A percentile compares a stretch with the other conserved stretches of the same genome.
These are phyloP conservation scores for Podaxis sp. DNA, from an alignment of 768 basidiomycete genomes.

Conservation along the genomic window DNA sequence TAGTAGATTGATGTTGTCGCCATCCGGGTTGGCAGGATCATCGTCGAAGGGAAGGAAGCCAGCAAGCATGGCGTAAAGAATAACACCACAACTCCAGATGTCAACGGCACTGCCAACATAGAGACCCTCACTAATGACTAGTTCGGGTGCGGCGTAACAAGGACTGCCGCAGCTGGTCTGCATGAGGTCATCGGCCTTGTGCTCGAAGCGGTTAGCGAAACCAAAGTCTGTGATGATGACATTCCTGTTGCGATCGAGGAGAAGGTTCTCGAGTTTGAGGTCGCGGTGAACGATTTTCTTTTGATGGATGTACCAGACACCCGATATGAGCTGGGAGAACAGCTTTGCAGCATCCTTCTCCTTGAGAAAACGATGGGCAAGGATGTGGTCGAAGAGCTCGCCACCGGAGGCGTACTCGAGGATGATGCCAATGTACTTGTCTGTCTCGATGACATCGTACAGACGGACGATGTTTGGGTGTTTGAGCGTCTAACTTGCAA, in stretches of 20 bases:
- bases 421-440: constrained; percentile 99
- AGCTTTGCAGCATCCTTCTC: constrained; percentile 93
- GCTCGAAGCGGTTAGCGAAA: constrained; percentile 96
- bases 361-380: constrained; percentile 93
- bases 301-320: constrained; percentile 98
- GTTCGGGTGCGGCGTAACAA: constrained; percentile 97
- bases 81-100: constrained; percentile 96
- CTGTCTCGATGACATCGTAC: constrained; percentile 98
- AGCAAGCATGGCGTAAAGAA: constrained; percentile 94
- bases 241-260: constrained; percentile 95
- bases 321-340: constrained; percentile 96
- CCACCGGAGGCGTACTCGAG: constrained; percentile 98
- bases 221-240: constrained; percentile 99
- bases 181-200: constrained; percentile 92
- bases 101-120: constrained; percentile 98
- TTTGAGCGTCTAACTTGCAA: constrained; percentile 65
- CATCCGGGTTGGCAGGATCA: constrained; percentile 97
- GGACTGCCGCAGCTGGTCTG: constrained; percentile 96
- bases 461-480: constrained; percentile 98
- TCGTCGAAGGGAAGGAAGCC: constrained; percentile 99
- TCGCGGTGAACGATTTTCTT: constrained; percentile 99
- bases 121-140: constrained; percentile 95
- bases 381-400: constrained; percentile 97
- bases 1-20: constrained; percentile 97
- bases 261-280: constrained; percentile 96